phyloP scores from a whole-genome alignment of 2,329 filamentous ascomycete species.

The Corinectria fuckeliana region DNA sequence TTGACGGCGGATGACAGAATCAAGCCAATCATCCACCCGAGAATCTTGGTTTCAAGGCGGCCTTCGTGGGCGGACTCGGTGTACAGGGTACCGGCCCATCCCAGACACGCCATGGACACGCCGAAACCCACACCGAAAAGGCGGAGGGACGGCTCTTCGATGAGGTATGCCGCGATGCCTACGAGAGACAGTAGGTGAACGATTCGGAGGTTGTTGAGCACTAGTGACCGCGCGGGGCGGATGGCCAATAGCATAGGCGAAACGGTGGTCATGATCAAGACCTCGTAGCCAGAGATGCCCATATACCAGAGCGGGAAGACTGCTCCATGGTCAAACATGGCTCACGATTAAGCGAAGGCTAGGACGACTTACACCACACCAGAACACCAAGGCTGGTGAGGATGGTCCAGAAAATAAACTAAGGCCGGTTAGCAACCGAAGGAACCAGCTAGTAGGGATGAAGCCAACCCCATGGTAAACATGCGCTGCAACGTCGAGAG shows the following conservation, averaged over 20 bases:
- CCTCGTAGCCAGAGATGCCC: conserved; percentile 97
- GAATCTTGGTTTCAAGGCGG: conserved; percentile 80
- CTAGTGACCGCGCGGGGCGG: conserved; percentile 69
- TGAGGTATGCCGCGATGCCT: conserved; percentile 80
- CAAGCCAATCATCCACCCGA: conserved; percentile 82
- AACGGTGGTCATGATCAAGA: conserved; percentile 81
- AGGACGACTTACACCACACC: conserved; percentile 81
- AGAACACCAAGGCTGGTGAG: conserved; percentile 86
- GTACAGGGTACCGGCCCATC: conserved; percentile 83
- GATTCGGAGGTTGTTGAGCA: conserved; percentile 71
- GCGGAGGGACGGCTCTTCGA: conserved; percentile 74
- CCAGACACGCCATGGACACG: conserved; percentile 79
- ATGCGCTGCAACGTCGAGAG: conserved; percentile 83
- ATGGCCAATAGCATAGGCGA: conserved; percentile 82
- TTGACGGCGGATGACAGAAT: conserved; percentile 88
- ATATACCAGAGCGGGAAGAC: conserved; percentile 98
- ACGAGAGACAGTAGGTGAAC: conserved; percentile 79
- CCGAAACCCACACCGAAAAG: conserved; percentile 84
- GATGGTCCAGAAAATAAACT: conserved; percentile 97
- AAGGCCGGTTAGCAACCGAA: conserved; percentile 28
- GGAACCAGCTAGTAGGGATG: background rate
- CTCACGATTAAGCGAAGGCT: background rate
- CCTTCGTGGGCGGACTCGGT: conserved; percentile 76
- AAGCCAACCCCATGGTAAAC: conserved; percentile 84
- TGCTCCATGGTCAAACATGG: conserved; percentile 43